Conservation (phyloP, 2,329 filamentous ascomycete species). For the Remersonia thermophila region DNA sequence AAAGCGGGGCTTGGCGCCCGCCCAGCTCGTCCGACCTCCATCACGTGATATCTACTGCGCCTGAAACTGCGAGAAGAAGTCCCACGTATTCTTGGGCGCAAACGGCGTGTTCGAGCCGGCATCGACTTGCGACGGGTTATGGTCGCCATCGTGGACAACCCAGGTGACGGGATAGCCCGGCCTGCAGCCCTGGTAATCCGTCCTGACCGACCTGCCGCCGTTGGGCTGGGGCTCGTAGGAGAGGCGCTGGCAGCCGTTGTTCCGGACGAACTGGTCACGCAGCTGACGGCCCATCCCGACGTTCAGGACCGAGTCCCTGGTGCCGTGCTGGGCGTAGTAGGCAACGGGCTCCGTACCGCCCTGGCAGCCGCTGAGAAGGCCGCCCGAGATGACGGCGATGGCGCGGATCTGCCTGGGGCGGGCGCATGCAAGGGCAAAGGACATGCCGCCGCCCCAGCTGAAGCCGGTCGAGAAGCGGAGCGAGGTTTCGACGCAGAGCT, state of each 20-base stretch:
- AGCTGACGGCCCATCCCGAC: conserved; percentile 6
- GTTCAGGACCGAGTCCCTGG: conserved; percentile 6
- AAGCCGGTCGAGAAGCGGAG: conserved; percentile 31
- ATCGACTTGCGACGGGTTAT: conserved; percentile 11
- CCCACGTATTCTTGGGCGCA: conserved; percentile 6
- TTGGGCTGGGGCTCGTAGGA: conserved; percentile 4
- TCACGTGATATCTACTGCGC: neutral
- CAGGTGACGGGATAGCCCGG: conserved; percentile 6
- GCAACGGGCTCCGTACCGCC: conserved; percentile 11
- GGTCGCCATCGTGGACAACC: conserved; percentile 16
- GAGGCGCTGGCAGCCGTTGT: conserved; percentile 8
- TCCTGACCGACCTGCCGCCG: conserved; percentile 5
- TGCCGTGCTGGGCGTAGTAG: conserved; percentile 10
- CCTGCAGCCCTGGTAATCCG: conserved; percentile 8
- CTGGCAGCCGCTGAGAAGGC: conserved; percentile 5
- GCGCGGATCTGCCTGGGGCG: conserved; percentile 27
- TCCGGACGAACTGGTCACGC: conserved; percentile 10
- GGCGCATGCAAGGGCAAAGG: conserved; percentile 29
- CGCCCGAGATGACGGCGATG: conserved; percentile 18
- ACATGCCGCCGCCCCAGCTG: conserved; percentile 32
- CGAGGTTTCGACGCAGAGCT: conserved; percentile 30
- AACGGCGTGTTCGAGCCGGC: conserved; percentile 1
- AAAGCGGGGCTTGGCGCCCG: too few species aligned
- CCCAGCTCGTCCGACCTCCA: too few species aligned
- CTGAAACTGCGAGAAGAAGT: conserved; percentile 3